Evolutionary conservation across 192 early-diverging fungal genomes (phyloP), one percentile per base, ranked within the genome.

Genomic region (Backusella liffmaniae): DNA sequence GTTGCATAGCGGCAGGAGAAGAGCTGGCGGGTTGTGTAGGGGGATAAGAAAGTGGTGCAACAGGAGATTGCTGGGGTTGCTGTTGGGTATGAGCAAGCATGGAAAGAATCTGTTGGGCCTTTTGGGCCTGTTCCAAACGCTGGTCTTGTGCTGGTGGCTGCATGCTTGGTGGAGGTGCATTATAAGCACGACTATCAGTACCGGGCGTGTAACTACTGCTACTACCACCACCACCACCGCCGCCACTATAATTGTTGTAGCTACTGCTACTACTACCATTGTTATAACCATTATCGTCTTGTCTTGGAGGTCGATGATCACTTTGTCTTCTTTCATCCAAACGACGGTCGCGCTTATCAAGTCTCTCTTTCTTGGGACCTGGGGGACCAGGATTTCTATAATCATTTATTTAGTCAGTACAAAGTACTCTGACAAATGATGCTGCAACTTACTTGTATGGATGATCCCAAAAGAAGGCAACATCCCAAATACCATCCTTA

Each of bases 381-480:
- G 73, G 76, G 13, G 3, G 6, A 29, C 78, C 32, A 23, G 70
- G 12, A 13, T 72, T 23, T 69, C 67, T 37, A 62, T 13, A 12
- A 29, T 53, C 7, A n/a, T 46, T 5, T 15, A 18, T 36, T 15
- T 39, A 49, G n/a, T 16, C 13, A 29, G 34, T 41, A 37, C 32
- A 34, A 4, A 16, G 13, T 15, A 9, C 6, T 21, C 7, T 18
- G 30, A 67, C 16, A 26, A 23, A 21, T 23, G 12, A 69, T 21
- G 7, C 0, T 6, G 13, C n/a, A 66, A 12, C 73, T 75, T 80
- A 82, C 81, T 56, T 77, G 37, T 75, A 71, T 4, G 77, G 72
- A 36, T 79, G 77, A 67, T 87, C 86, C 86, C 86, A 87, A 13
- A 80, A 78, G 71, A 79, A 85, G 6, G 74, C 35, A 16, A 81